phyloP scores from a whole-genome alignment of 345 rosid genomes.

The Eucalyptus shirleyi region DNA sequence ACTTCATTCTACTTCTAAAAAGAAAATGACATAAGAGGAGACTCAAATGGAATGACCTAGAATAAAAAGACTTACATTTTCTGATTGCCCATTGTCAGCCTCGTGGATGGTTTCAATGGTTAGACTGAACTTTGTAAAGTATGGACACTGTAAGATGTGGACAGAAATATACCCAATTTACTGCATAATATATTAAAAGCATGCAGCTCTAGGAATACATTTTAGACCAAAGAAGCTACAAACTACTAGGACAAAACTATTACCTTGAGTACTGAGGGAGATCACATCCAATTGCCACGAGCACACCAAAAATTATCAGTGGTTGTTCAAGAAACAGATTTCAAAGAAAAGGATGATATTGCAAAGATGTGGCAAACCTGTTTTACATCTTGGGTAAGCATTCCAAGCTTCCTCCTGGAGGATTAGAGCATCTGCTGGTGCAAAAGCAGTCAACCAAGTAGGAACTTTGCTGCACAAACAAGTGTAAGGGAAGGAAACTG shows the following conservation, averaged over 20 bases:
- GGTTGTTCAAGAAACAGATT: background rate
- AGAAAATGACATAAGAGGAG: background rate
- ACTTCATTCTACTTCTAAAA: background rate
- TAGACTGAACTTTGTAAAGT: conserved; percentile 48
- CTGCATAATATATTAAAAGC: background rate
- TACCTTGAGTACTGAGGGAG: conserved; percentile 54
- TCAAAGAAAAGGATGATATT: background rate
- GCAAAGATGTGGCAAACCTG: conserved; percentile 22
- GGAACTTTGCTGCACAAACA: conserved; percentile 52
- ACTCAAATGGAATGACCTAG: background rate
- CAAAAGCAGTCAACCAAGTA: conserved; percentile 50
- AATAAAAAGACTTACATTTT: conserved; percentile 33
- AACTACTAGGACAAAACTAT: background rate
- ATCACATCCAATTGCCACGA: background rate
- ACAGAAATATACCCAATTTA: background rate
- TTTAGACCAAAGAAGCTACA: background rate
- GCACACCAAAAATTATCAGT: conserved; percentile 5
- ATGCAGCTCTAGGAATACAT: background rate
- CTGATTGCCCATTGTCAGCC: conserved; percentile 46
- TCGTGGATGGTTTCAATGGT: conserved; percentile 51
- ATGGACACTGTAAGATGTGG: conserved; percentile 46
- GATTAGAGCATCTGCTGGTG: conserved; percentile 55
- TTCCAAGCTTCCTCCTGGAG: conserved; percentile 75
- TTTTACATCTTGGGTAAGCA: conserved; percentile 68
- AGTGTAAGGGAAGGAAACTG: background rate